These are phyloP conservation scores for Chaetomiaceae sp. DNA, from an alignment of 2,329 filamentous ascomycete genomes.

Conservation along the genomic window DNA sequence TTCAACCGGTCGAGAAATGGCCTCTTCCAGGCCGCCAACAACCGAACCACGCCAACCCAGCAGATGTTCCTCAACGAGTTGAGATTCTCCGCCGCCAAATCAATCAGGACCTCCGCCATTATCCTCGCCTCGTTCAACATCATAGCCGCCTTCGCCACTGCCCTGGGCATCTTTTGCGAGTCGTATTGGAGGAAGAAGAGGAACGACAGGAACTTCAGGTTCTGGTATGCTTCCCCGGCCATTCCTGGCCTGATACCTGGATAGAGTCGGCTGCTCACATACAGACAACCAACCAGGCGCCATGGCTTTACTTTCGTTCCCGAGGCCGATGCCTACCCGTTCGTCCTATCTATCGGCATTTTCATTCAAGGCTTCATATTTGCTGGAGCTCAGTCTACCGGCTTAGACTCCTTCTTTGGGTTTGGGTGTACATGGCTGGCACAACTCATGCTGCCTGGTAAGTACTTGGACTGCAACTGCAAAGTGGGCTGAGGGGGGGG, in stretches of 20 bases:
- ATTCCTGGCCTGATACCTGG: neutral
- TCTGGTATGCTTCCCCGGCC: slow-evolving; percentile 35
- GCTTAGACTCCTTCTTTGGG: slow-evolving; percentile 48
- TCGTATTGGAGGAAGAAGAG: slow-evolving; percentile 46
- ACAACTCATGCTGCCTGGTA: slow-evolving; percentile 58
- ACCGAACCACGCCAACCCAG: slow-evolving; percentile 41
- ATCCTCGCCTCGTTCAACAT: slow-evolving; percentile 60
- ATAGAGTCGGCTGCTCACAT: slow-evolving; percentile 7
- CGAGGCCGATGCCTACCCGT: slow-evolving; percentile 49
- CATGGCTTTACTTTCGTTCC: slow-evolving; percentile 42
- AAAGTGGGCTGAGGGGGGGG: no score
- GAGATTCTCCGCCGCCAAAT: slow-evolving; percentile 50
- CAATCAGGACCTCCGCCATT: slow-evolving; percentile 57
- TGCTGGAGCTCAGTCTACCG: slow-evolving; percentile 52
- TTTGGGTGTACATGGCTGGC: slow-evolving; percentile 51
- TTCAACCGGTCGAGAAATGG: slow-evolving; percentile 19
- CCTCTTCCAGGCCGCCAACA: slow-evolving; percentile 30
- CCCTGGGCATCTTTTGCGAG: slow-evolving; percentile 54
- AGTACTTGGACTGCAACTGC: no score
- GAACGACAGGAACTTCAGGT: slow-evolving; percentile 37
- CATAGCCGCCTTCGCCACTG: slow-evolving; percentile 52
- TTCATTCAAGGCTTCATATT: slow-evolving; percentile 55
- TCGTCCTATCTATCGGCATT: slow-evolving; percentile 55
- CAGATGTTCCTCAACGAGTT: slow-evolving; percentile 46
- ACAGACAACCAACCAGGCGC: slow-evolving; percentile 27